Base-by-base conservation (phyloP, 306 rosid species). In the Dalbergia cultrata region DNA sequence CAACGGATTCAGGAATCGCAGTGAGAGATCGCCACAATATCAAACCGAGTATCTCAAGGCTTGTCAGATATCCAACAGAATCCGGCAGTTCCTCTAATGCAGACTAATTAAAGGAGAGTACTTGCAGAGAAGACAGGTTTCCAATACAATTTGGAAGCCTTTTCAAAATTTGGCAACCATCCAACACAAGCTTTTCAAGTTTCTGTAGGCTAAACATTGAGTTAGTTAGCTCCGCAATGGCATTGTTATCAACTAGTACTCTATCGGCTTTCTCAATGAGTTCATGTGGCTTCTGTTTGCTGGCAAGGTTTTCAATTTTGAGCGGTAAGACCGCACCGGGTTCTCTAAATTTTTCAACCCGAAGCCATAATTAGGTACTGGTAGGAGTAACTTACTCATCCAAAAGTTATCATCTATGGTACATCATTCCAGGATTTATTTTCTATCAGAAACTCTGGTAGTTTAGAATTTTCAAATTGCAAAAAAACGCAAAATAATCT, bases 1-100 rank as follows among this genome's bases (percentile, higher is more conserved):
- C 80, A 14, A 92, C 13, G 69, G 97, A 81, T 49, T 81, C 85
- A 45, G 90, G 93, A 65, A 90, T 64, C 11, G 16, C 69, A 16
- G 87, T 75, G 84, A 92, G 85, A 45, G 91, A 87, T 33, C 12
- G 0, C 85, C 94, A 92, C 76, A 75, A 4, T 43, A 41, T 50
- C 87, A 88, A 76, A 45, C 83, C 79, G 26, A 92, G 81, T 61
- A 18, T 88, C 89, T 87, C 89, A 73, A 92, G 97, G 80, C 85
- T 87, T 68, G 6, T 66, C 75, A 92, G 80, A 57, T 66, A 53
- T 49, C 92, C 92, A 41, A 92, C n/a, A 6, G 93, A 84, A 26
- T 76, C 69, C 0, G 89, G 92, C 61, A 92, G 66, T 35, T 87
- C 88, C 65, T 88, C 85, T 62, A 92, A 43, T 17, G 80, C 91